Conservation (phyloP, 2,329 filamentous ascomycete genomes). For the Verticillium alfalfae region DNA sequence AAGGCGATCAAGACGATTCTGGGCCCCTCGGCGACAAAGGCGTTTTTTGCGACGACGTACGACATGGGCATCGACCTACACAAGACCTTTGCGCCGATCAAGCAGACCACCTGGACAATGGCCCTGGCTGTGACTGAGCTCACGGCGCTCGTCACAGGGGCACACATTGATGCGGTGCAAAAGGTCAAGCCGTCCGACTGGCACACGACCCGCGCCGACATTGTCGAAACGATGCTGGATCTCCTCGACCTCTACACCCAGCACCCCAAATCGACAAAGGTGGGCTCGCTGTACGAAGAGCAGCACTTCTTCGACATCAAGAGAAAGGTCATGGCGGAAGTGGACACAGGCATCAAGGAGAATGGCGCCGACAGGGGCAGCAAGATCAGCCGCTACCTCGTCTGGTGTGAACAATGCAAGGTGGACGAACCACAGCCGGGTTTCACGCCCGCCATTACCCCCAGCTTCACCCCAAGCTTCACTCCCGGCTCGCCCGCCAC, state of each 20-base stretch:
- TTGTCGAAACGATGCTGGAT: slow-evolving; percentile 79
- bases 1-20: slow-evolving; percentile 66
- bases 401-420: slow-evolving; percentile 51
- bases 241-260: slow-evolving; percentile 90
- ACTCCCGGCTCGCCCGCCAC: slow-evolving; percentile 32
- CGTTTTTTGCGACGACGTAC: slow-evolving; percentile 66
- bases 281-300: slow-evolving; percentile 67
- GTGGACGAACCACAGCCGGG: slow-evolving; percentile 27
- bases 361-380: slow-evolving; percentile 34
- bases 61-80: slow-evolving; percentile 84
- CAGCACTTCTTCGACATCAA: slow-evolving; percentile 81
- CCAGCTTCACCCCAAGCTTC: neutral
- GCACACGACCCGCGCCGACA: slow-evolving; percentile 39
- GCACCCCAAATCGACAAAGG: slow-evolving; percentile 66
- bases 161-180: slow-evolving; percentile 43
- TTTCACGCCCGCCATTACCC: slow-evolving; percentile 14
- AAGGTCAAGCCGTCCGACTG: slow-evolving; percentile 43
- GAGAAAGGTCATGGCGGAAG: slow-evolving; percentile 71
- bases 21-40: slow-evolving; percentile 38
- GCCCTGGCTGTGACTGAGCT: slow-evolving; percentile 79
- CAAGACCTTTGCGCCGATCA: slow-evolving; percentile 87
- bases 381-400: neutral
- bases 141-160: slow-evolving; percentile 61
- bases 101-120: slow-evolving; percentile 82
- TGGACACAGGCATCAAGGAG: slow-evolving; percentile 54